Conservation (phyloP, 164 flowering plant genomes). For the Hamamelis virginiana region DNA sequence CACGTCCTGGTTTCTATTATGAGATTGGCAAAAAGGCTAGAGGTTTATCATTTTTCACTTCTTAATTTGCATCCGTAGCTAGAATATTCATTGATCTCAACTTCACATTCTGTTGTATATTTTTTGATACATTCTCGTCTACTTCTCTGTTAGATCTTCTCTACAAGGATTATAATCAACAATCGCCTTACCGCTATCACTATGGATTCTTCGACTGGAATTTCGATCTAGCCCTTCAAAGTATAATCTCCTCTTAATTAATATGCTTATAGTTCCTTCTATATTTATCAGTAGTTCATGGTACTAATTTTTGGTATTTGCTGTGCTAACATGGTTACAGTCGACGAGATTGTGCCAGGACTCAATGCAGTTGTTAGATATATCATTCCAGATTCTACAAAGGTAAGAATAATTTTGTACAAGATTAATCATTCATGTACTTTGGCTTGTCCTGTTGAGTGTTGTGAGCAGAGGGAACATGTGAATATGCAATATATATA, state of each 20-base stretch:
- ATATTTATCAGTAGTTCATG: too few relatives aligned
- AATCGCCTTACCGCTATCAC: conserved; percentile 12
- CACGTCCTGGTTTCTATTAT: conserved; percentile 31
- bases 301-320: too few relatives aligned
- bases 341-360: conserved; percentile 22
- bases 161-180: conserved; percentile 25
- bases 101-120: background rate
- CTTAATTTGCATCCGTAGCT: background rate
- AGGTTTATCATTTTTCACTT: conserved; percentile 22
- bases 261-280: too few relatives aligned
- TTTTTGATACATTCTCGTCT: background rate
- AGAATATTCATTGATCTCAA: background rate
- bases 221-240: conserved; percentile 18
- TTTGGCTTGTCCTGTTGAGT: too few relatives aligned
- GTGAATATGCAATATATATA: background rate
- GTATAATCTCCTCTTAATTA: conserved; percentile 15
- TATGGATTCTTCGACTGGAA: conserved; percentile 14
- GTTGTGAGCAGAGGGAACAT: too few relatives aligned
- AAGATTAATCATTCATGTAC: too few relatives aligned
- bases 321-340: too few relatives aligned
- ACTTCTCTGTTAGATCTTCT: conserved; percentile 26
- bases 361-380: conserved; percentile 13
- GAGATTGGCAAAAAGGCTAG: conserved; percentile 46
- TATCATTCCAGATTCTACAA: conserved; percentile 15
- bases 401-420: conserved; percentile 10